Evolutionary conservation across 176 grass and related monocot genomes (phyloP), one percentile per base, ranked within the genome.

Genomic region (Thalia dealbata): DNA sequence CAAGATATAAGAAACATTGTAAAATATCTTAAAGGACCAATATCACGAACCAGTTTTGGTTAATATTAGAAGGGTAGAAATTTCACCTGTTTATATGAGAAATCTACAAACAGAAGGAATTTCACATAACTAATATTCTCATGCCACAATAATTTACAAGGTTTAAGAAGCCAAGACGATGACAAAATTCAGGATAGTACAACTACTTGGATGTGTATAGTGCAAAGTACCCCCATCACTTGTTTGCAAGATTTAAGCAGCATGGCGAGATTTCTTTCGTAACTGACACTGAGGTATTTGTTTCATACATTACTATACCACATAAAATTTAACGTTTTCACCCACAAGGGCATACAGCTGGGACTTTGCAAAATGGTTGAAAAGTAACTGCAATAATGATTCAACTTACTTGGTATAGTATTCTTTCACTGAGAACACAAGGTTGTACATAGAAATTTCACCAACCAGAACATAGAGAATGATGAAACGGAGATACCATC

Each of bases 401-500:
- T 15, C 62, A 64, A 64, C 62, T 64, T 64, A 64, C 62, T 64
- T 64, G 27, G 29, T 13, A 14, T 16, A 64, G 4, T 64, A 16
- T 14, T 30, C 28, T 64, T 25, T 64, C 26, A 61, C 60, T 18
- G 30, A 26, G 14, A 61, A 24, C 62, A 88, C 79, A 81, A 91
- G 79, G 86, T 85, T 92, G 81, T 91, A 84, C 81, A 99, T 86
- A 32, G 90, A 78, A 86, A 84, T 81, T 79, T 93, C 77, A 52
- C 90, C 95, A 48, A 93, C 69, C 83, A 93, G 71, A 76, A 99
- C 85, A 76, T 93, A 99, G 62, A 99, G 76, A 51, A 91, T 76
- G 48, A 91, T 90, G 84, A 99, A 99, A 28, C 81, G 78, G 67
- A 99, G 84, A 80, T 93, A 99, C 95, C 85, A 99, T 77, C 95